Conservation (phyloP, 2,329 filamentous ascomycete genomes). For the Aspergillus jensenii region DNA sequence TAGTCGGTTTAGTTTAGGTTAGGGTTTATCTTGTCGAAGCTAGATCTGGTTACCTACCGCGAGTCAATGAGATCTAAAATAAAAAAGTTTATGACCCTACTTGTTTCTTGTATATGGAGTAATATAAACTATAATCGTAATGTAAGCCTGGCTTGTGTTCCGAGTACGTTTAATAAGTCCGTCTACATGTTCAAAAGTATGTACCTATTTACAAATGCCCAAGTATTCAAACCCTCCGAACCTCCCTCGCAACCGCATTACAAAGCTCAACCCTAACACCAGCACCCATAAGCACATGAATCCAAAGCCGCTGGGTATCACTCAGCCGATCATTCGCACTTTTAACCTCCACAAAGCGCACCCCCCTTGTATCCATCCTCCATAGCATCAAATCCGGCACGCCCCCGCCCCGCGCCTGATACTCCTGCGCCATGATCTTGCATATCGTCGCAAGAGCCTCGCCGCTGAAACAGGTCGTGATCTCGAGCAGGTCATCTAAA, state of each 20-base stretch:
- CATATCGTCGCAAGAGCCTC: constrained; percentile 79
- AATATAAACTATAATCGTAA: too few relatives aligned
- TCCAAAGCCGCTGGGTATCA: constrained; percentile 95
- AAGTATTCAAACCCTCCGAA: constrained; percentile 24
- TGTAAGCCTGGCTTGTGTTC: too few relatives aligned
- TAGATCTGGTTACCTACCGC: neutral
- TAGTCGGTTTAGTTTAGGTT: neutral
- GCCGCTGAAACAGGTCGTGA: constrained; percentile 76
- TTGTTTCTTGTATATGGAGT: neutral
- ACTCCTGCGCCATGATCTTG: constrained; percentile 95
- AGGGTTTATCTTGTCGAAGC: neutral
- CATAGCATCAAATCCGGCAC: constrained; percentile 93
- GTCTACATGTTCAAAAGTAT: neutral
- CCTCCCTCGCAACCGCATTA: constrained; percentile 61
- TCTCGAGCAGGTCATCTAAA: constrained; percentile 73
- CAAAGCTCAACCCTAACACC: constrained; percentile 84
- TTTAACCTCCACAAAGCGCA: constrained; percentile 79
- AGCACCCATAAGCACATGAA: constrained; percentile 83
- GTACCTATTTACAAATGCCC: neutral
- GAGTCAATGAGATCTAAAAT: constrained; percentile 6
- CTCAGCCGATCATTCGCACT: constrained; percentile 89
- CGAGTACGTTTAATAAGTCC: neutral
- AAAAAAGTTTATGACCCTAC: constrained; percentile 1
- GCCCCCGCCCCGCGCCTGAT: constrained; percentile 78
- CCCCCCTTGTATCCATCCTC: constrained; percentile 60